phyloP scores from a whole-genome alignment of 2,329 filamentous ascomycete species.

The Ascochyta rabiei region DNA sequence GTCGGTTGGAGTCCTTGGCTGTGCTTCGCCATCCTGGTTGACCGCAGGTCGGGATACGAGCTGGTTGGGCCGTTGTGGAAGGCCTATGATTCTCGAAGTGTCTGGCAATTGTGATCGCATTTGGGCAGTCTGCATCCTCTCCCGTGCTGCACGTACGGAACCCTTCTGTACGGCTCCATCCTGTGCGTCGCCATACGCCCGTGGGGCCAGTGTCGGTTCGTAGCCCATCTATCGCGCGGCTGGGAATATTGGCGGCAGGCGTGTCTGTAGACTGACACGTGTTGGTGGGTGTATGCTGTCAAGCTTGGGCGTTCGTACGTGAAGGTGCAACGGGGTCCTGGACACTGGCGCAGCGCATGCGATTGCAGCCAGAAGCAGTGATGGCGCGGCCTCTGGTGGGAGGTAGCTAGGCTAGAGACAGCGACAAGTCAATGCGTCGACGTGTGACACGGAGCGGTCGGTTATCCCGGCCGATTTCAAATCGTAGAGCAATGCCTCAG shows the following conservation, averaged over 20 bases:
- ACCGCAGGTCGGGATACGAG: slow-evolving; percentile 34
- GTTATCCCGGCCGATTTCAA: background rate
- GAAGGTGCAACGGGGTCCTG: slow-evolving; percentile 1
- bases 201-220: slow-evolving; percentile 41
- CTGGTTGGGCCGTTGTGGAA: slow-evolving; percentile 45
- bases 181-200: slow-evolving; percentile 36
- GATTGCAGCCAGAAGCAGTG: slow-evolving; percentile 8
- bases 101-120: slow-evolving; percentile 38
- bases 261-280: slow-evolving; percentile 45
- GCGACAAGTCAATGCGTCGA: slow-evolving; percentile 24
- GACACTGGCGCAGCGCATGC: slow-evolving; percentile 9
- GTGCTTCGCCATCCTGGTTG: slow-evolving; percentile 18
- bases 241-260: slow-evolving; percentile 35
- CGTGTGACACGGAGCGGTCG: slow-evolving; percentile 14
- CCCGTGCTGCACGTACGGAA: slow-evolving; percentile 46
- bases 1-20: slow-evolving; percentile 24
- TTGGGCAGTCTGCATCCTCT: slow-evolving; percentile 40
- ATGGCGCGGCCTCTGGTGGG: slow-evolving; percentile 21
- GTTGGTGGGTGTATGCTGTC: slow-evolving; percentile 18
- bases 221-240: slow-evolving; percentile 45
- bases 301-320: slow-evolving; percentile 4
- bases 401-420: slow-evolving; percentile 7
- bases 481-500: slow-evolving; percentile 4
- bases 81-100: slow-evolving; percentile 43
- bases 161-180: slow-evolving; percentile 38